Evolutionary conservation across 208 protist species (phyloP), one percentile per base, ranked within the genome.

Genomic region (Leishmania braziliensis): DNA sequence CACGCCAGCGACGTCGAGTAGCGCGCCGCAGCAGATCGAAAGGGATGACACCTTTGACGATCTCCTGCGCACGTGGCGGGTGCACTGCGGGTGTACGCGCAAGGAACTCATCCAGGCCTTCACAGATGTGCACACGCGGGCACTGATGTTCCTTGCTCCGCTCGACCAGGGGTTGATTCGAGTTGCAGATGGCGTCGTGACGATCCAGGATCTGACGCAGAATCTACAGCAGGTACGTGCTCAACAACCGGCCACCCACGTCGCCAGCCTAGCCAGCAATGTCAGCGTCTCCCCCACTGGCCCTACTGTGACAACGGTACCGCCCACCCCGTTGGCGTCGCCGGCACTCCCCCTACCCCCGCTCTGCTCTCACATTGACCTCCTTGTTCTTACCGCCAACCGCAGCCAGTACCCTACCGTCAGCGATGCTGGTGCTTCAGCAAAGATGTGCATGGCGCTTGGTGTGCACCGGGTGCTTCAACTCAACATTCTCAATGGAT

Each of bases 51-150:
- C 75, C 33, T 88, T 90, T 50, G 75, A 82, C 53, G 69, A 63
- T 14, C 16, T 91, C 12, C 78, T 82, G n/a, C 70, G 39, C 78
- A 77, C 68, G 3, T 95, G 92, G 91, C 71, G 79, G 1, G 81
- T 93, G 5, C 89, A 91, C 78, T 62, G 71, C 46, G 94, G 94
- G 26, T 95, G 94, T 77, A 97, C 94, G 1, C 92, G 94, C 65
- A 96, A 97, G 81, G 92, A 95, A 79, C 83, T 97, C 20, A 88
- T 96, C 50, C 85, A 87, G 26, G 83, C 83, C 75, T 91, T 97
- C 84, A 81, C 75, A 9, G 84, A 89, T 65, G 73, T 78, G 16
- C 69, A 39, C 9, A 91, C 84, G 29, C 82, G 88, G 14, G 86
- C 79, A 5, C 56, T 97, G 26, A 90, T 96, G 82, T 77, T 95